These are phyloP conservation scores for Wallacemonas sp. DNA, from an alignment of 208 protist species.

Conservation along the genomic window DNA sequence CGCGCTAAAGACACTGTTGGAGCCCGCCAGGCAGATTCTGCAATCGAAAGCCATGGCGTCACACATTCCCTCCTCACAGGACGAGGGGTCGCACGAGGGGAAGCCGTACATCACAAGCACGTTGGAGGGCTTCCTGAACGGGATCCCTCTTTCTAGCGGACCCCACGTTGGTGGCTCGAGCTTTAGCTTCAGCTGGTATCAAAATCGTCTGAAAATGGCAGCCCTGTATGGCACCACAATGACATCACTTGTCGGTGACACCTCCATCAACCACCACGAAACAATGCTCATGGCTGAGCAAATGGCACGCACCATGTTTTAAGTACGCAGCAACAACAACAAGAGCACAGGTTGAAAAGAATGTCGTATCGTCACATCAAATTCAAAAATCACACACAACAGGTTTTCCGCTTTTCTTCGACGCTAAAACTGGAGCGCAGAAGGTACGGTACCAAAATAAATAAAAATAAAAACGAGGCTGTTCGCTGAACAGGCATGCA, in stretches of 20 bases:
- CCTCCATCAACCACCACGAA: slow-evolving; percentile 34
- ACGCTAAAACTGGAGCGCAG: no score
- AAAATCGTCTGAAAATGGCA: slow-evolving; percentile 44
- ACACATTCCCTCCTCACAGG: slow-evolving; percentile 21
- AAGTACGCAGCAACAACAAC: slow-evolving; percentile 3
- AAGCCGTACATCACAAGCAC: slow-evolving; percentile 29
- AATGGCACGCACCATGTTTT: slow-evolving; percentile 34
- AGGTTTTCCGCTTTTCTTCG: no score
- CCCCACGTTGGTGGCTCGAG: slow-evolving; percentile 39
- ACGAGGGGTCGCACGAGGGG: not conserved
- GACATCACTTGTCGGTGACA: slow-evolving; percentile 73
- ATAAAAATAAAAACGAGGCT: no score
- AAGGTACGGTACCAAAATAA: no score
- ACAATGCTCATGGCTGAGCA: slow-evolving; percentile 43
- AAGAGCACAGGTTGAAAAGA: not conserved
- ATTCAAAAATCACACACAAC: not conserved
- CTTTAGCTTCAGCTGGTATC: slow-evolving; percentile 56
- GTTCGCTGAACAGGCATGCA: no score
- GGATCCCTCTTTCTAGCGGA: slow-evolving; percentile 68
- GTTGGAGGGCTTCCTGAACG: slow-evolving; percentile 48
- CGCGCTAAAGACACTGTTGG: slow-evolving; percentile 40
- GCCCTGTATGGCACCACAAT: slow-evolving; percentile 47
- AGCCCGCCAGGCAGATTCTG: slow-evolving; percentile 34
- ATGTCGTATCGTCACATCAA: not conserved
- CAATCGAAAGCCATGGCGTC: slow-evolving; percentile 44